Evolutionary conservation across 2,329 filamentous ascomycete genomes (phyloP).

Genomic region (Fusarium dlaminii): DNA sequence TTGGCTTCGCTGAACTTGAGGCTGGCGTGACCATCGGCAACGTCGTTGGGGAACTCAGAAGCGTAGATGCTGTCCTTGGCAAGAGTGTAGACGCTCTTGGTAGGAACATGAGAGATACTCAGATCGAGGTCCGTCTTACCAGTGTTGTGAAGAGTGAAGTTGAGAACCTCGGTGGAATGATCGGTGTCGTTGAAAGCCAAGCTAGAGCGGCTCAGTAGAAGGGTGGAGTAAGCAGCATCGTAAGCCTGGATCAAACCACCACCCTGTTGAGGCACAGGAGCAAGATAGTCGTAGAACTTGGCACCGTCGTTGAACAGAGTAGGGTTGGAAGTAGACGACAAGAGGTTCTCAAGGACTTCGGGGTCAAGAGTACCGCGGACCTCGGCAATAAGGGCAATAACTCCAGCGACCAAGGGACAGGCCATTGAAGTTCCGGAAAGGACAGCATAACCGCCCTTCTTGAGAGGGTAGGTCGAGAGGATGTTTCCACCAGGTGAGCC

Average conservation of each 20-base stretch:
- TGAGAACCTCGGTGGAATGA: conserved; percentile 58
- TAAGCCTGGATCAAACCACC: conserved; percentile 68
- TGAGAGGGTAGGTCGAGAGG: conserved; percentile 63
- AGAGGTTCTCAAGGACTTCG: conserved; percentile 56
- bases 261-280: conserved; percentile 69
- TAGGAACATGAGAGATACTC: conserved; percentile 58
- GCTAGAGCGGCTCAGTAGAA: conserved; percentile 62
- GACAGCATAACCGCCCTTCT: conserved; percentile 60
- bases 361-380: conserved; percentile 62
- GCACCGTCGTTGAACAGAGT: conserved; percentile 58
- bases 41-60: conserved; percentile 56
- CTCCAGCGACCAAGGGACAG: conserved; percentile 63
- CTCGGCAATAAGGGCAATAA: conserved; percentile 63
- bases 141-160: conserved; percentile 66
- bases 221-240: conserved; percentile 65
- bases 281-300: conserved; percentile 51
- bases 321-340: conserved; percentile 60
- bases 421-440: conserved; percentile 69
- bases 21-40: conserved; percentile 49
- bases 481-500: conserved; percentile 65
- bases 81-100: conserved; percentile 64
- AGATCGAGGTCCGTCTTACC: conserved; percentile 60
- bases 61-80: conserved; percentile 47
- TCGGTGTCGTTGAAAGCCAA: conserved; percentile 73
- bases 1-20: conserved; percentile 53